Evolutionary conservation across 345 rosid species (phyloP).

Genomic region (Brassica carinata): DNA sequence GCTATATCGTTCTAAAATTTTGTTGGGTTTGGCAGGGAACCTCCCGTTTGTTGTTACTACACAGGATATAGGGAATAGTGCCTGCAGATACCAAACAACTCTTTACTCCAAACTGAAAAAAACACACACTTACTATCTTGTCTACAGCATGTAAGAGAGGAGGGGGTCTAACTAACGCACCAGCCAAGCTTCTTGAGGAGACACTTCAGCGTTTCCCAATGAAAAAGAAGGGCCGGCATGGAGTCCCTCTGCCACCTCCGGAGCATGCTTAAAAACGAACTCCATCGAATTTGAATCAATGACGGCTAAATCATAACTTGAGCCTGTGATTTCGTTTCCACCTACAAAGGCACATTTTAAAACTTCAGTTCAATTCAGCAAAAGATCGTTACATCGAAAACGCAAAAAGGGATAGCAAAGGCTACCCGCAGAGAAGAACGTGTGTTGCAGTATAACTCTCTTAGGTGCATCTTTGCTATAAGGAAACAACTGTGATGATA

Average conservation of each 20-base stretch:
- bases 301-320: constrained; percentile 72
- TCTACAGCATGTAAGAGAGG: not conserved
- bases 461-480: constrained; percentile 87
- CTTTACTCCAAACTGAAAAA: not conserved
- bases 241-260: constrained; percentile 69
- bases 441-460: constrained; percentile 87
- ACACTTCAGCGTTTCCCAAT: constrained; percentile 48
- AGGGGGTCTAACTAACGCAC: constrained; percentile 43
- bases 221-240: constrained; percentile 55
- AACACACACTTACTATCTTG: not conserved
- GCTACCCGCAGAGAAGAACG: constrained; percentile 71
- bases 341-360: constrained; percentile 46
- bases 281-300: constrained; percentile 79
- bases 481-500: constrained; percentile 90
- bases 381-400: no score
- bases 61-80: constrained; percentile 69
- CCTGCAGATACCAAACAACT: constrained; percentile 47
- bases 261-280: constrained; percentile 73
- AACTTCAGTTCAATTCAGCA: no score
- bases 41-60: constrained; percentile 71
- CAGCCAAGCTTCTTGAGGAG: constrained; percentile 63
- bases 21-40: constrained; percentile 71
- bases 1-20: constrained; percentile 48
- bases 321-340: constrained; percentile 57
- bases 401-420: not conserved